Percentiles rank a stretch among this genome's conserved stretches.
These are phyloP conservation scores for Letharia lupina DNA, from an alignment of 495 filamentous ascomycete species.

Conservation along the genomic window DNA sequence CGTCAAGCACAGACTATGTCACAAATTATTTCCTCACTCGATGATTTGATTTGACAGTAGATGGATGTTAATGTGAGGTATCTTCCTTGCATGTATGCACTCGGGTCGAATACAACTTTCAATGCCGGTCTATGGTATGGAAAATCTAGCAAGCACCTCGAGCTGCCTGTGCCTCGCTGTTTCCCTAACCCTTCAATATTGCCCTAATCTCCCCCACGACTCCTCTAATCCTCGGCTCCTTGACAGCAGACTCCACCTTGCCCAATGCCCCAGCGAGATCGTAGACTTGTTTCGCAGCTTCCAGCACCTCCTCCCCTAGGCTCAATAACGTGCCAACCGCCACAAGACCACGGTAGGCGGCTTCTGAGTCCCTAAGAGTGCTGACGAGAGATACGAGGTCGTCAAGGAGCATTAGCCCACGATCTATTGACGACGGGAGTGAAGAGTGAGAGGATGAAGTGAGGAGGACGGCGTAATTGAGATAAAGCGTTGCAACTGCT, in stretches of 20 bases:
- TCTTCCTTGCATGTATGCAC: background rate
- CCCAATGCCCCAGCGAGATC: slow-evolving; percentile 34
- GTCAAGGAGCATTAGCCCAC: slow-evolving; percentile 51
- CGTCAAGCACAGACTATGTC: background rate
- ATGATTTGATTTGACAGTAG: background rate
- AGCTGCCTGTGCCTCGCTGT: background rate
- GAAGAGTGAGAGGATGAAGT: slow-evolving; percentile 30
- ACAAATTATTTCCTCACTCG: background rate
- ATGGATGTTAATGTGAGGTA: background rate
- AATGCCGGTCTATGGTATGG: background rate
- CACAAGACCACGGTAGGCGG: slow-evolving; percentile 73
- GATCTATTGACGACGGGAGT: slow-evolving; percentile 43
- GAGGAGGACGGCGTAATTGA: slow-evolving; percentile 73
- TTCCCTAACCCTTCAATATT: slow-evolving; percentile 22
- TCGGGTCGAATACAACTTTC: background rate
- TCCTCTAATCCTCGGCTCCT: slow-evolving; percentile 44
- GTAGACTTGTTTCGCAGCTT: slow-evolving; percentile 44
- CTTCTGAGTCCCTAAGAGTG: slow-evolving; percentile 67
- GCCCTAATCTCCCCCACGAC: slow-evolving; percentile 40
- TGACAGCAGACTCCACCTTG: slow-evolving; percentile 31
- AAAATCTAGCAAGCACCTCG: background rate
- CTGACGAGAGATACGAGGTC: slow-evolving; percentile 54
- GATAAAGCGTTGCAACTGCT: slow-evolving; percentile 70
- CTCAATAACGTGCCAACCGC: slow-evolving; percentile 68
- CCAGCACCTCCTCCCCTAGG: slow-evolving; percentile 41